phyloP scores from a whole-genome alignment of 2,329 filamentous ascomycete genomes.

The Aspergillus pseudotamarii region DNA sequence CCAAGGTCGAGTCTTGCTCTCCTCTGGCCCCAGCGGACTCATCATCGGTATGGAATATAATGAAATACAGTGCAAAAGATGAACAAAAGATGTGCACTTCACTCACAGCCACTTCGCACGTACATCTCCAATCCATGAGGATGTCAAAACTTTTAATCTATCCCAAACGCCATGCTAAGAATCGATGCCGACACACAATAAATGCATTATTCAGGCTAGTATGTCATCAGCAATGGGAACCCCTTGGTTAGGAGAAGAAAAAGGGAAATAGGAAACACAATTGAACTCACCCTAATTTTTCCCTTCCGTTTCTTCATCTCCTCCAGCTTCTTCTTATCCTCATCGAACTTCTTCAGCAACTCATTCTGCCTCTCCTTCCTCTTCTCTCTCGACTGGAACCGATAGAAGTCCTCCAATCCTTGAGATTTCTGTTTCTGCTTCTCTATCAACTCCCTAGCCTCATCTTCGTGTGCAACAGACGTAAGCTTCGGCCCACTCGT shows the following conservation, averaged over 20 bases:
- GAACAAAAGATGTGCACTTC: background rate
- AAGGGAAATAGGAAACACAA: background rate
- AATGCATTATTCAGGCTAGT: conserved; percentile 37
- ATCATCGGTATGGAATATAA: conserved; percentile 39
- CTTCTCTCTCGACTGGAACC: conserved; percentile 80
- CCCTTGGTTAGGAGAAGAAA: background rate
- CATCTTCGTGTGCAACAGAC: conserved; percentile 74
- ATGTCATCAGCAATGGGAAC: conserved; percentile 10
- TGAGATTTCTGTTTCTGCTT: conserved; percentile 67
- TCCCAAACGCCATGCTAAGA: conserved; percentile 37
- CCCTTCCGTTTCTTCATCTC: conserved; percentile 70
- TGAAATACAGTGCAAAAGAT: conserved; percentile 6
- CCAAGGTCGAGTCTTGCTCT: conserved; percentile 37
- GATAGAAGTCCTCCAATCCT: conserved; percentile 74
- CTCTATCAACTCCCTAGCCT: conserved; percentile 61
- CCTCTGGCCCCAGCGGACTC: conserved; percentile 58
- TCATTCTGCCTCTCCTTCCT: conserved; percentile 74
- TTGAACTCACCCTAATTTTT: conserved; percentile 55
- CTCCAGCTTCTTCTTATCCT: conserved; percentile 71
- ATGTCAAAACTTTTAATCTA: conserved; percentile 16
- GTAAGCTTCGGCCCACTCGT: conserved; percentile 72
- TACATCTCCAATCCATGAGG: conserved; percentile 17
- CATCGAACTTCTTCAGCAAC: conserved; percentile 72
- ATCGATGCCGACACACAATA: conserved; percentile 17
- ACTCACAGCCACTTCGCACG: conserved; percentile 26